phyloP scores from a whole-genome alignment of 73 alveolate genomes.

The Paramecium pentaurelia region DNA sequence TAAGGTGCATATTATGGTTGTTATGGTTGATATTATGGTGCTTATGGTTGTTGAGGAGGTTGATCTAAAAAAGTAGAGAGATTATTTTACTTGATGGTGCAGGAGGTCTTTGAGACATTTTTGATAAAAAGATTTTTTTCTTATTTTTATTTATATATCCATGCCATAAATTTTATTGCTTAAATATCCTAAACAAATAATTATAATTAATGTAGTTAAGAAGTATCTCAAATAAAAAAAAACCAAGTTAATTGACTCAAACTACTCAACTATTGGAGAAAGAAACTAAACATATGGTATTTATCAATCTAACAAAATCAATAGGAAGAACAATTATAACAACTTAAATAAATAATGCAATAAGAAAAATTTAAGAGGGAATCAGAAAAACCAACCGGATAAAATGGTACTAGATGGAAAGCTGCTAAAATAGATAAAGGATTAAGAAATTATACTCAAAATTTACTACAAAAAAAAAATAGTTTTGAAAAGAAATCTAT shows the following conservation, averaged over 20 bases:
- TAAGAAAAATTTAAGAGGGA: background rate
- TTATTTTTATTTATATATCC: background rate
- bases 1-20: background rate
- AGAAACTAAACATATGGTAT: slow-evolving; percentile 20
- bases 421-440: background rate
- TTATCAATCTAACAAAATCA: background rate
- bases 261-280: background rate
- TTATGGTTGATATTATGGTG: background rate
- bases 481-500: background rate
- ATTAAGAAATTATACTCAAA: background rate
- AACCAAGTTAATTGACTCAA: background rate
- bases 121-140: background rate
- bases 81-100: background rate
- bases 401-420: slow-evolving; percentile 33
- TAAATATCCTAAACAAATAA: background rate
- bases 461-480: background rate
- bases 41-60: slow-evolving; percentile 29
- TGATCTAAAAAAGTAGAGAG: background rate
- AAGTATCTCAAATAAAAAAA: slow-evolving; percentile 31
- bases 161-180: background rate
- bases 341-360: background rate
- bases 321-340: background rate
- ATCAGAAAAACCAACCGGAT: background rate
- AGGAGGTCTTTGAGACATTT: slow-evolving; percentile 15
- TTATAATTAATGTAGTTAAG: slow-evolving; percentile 20